Conservation (phyloP, 352 stramenopile genomes). For the Phytophthora colocasiae region DNA sequence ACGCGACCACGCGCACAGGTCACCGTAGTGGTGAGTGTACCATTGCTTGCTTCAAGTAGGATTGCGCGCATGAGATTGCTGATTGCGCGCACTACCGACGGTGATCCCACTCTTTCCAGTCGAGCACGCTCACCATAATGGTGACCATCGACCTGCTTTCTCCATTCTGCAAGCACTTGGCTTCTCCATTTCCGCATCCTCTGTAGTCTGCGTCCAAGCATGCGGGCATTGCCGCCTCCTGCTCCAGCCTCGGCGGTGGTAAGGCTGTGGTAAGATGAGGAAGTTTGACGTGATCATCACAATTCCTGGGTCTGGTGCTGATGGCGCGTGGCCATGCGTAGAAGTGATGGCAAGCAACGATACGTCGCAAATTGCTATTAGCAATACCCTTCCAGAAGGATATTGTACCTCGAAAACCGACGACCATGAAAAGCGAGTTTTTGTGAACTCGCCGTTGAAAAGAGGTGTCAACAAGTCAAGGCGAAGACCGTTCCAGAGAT, state of each 20-base stretch:
- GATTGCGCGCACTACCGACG: constrained; percentile 14
- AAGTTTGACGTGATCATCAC: neutral
- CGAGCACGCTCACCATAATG: no score
- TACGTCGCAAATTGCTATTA: no score
- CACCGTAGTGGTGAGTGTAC: constrained; percentile 14
- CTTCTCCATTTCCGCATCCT: neutral
- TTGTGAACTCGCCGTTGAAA: no score
- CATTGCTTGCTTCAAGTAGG: neutral
- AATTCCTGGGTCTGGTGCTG: neutral
- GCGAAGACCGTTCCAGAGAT: no score
- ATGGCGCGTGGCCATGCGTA: neutral
- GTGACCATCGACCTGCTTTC: no score
- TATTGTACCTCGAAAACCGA: no score
- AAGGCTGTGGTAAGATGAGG: neutral
- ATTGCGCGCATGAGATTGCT: constrained; percentile 15
- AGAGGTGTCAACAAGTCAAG: no score
- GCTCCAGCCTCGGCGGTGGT: no score
- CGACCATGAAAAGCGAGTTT: no score
- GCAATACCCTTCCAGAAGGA: no score
- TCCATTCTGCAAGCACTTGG: neutral
- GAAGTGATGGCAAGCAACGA: neutral
- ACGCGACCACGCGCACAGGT: neutral
- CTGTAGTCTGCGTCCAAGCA: neutral
- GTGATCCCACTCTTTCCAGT: constrained; percentile 9
- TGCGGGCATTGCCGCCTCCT: neutral